Percentiles rank a stretch among this genome's conserved stretches.
phyloP scores from a whole-genome alignment of 495 filamentous ascomycete species.

The Daldinia bambusicola region DNA sequence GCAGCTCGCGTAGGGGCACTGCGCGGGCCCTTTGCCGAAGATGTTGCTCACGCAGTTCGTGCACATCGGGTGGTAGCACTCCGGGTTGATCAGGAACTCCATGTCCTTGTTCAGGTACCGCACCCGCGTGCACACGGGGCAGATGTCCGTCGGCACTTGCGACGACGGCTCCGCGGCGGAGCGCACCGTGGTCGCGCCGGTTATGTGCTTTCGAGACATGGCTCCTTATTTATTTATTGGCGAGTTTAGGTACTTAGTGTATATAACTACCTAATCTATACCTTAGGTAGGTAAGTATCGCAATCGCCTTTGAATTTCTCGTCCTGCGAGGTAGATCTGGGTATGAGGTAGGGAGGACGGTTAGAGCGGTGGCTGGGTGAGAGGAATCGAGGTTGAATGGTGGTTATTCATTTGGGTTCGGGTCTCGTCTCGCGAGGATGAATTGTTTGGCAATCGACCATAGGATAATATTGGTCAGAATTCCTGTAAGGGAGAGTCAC shows the following conservation, averaged over 20 bases:
- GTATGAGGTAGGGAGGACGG: conserved; percentile 2
- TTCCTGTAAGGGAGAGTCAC: conserved; percentile 2
- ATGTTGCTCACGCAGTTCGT: conserved; percentile 92
- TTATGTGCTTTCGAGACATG: conserved; percentile 49
- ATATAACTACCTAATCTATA: too few relatives aligned
- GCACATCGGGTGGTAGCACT: conserved; percentile 99
- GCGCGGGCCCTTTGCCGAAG: conserved; percentile 88
- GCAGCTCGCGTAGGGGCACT: conserved; percentile 90
- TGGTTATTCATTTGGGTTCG: conserved; percentile 26
- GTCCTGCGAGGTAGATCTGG: conserved; percentile 6
- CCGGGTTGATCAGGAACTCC: conserved; percentile 92
- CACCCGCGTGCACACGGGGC: conserved; percentile 94
- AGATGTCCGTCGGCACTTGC: conserved; percentile 72
- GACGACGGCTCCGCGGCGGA: conserved; percentile 18
- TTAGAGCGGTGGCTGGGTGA: conserved; percentile 11
- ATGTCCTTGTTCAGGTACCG: conserved; percentile 95
- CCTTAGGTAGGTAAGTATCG: too few relatives aligned
- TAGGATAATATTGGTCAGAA: neutral
- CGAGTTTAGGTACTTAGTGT: too few relatives aligned
- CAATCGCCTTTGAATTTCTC: neutral
- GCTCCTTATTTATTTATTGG: conserved; percentile 9
- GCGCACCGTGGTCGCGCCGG: conserved; percentile 18
- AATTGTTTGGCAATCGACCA: neutral
- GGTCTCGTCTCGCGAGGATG: conserved; percentile 2
- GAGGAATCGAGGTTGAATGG: conserved; percentile 4